These are phyloP conservation scores for Irpex sp. DNA, from an alignment of 1,284 basidiomycete genomes.

Conservation along the genomic window DNA sequence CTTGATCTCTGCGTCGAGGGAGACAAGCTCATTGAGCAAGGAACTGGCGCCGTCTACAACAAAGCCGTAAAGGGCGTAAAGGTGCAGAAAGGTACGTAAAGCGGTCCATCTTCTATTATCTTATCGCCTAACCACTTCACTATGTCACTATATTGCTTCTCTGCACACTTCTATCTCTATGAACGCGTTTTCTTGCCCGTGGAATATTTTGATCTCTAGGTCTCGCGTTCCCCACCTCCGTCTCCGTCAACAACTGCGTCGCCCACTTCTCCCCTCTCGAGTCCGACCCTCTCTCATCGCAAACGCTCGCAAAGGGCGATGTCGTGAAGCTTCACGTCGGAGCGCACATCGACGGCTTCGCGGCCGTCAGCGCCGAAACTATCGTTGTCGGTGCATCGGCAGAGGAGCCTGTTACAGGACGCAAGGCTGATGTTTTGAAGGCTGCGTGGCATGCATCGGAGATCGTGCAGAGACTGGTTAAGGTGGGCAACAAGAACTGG, in stretches of 20 bases:
- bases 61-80: conserved; percentile 86
- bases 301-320: conserved; percentile 80
- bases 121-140: neutral
- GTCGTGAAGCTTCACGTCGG: conserved; percentile 96
- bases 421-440: conserved; percentile 87
- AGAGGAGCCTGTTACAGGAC: conserved; percentile 75
- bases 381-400: conserved; percentile 78
- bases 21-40: conserved; percentile 88
- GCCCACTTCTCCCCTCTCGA: conserved; percentile 80
- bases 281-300: conserved; percentile 69
- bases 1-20: conserved; percentile 91
- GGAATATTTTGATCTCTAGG: conserved; percentile 42
- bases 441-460: conserved; percentile 94
- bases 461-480: conserved; percentile 83
- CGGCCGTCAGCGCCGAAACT: conserved; percentile 89
- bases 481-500: conserved; percentile 94
- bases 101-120: conserved; percentile 8
- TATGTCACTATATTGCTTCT: neutral
- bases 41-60: conserved; percentile 86
- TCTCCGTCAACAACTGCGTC: conserved; percentile 90
- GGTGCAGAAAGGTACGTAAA: conserved; percentile 74
- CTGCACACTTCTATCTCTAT: neutral
- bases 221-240: conserved; percentile 89
- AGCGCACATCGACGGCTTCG: conserved; percentile 95
- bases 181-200: neutral